phyloP scores from a whole-genome alignment of 2,329 filamentous ascomycete genomes.

The Alternaria sp. region DNA sequence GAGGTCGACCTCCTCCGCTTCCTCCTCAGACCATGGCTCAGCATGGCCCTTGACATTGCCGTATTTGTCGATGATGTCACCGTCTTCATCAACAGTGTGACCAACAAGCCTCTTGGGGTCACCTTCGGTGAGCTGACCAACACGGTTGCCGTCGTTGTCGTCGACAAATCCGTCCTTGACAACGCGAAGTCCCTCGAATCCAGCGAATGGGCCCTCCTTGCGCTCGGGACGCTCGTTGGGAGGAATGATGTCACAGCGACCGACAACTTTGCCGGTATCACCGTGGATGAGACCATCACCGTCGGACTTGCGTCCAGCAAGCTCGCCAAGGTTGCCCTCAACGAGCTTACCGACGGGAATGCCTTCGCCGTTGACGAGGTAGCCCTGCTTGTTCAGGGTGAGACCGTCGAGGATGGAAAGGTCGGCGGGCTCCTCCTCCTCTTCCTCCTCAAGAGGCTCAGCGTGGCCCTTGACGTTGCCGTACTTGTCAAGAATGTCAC shows the following conservation, averaged over 20 bases:
- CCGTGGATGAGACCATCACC: conserved; percentile 63
- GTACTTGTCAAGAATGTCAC: conserved; percentile 66
- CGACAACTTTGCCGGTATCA: conserved; percentile 62
- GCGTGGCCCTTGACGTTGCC: conserved; percentile 68
- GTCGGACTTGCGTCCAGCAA: conserved; percentile 63
- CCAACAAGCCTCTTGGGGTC: conserved; percentile 76
- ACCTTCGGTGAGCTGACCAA: conserved; percentile 74
- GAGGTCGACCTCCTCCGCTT: conserved; percentile 60
- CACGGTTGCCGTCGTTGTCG: conserved; percentile 78
- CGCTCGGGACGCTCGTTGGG: conserved; percentile 62
- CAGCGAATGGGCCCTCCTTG: conserved; percentile 71
- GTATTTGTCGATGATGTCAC: conserved; percentile 81
- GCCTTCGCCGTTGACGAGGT: conserved; percentile 60
- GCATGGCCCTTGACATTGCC: conserved; percentile 66
- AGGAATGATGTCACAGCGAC: conserved; percentile 64
- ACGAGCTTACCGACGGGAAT: conserved; percentile 63
- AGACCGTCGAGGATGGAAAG: conserved; percentile 62
- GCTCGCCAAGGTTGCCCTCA: conserved; percentile 63
- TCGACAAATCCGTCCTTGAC: conserved; percentile 74
- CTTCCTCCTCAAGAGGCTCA: conserved; percentile 58
- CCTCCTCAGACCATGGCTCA: conserved; percentile 61
- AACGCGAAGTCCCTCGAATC: conserved; percentile 68
- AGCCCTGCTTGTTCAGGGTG: conserved; percentile 64
- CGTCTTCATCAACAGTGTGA: conserved; percentile 78
- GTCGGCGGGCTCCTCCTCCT: conserved; percentile 52